phyloP scores from a whole-genome alignment of 768 basidiomycete species.

The Candolleomyces eurysporus region DNA sequence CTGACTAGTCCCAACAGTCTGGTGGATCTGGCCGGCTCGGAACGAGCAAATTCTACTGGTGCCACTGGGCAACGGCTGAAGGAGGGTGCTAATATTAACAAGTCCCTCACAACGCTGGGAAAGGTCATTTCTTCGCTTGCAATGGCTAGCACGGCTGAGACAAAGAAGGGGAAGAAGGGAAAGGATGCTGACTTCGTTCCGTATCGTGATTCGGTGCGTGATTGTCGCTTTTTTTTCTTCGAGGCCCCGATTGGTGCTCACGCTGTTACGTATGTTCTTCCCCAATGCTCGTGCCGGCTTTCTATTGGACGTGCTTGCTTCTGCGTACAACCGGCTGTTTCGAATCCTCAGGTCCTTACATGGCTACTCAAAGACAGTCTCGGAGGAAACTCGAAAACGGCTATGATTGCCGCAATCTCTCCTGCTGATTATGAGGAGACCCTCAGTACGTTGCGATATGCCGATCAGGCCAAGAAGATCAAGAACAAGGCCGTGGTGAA shows the following conservation, averaged over 20 bases:
- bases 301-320: slow-evolving; percentile 11
- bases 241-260: neutral
- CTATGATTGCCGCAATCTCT: slow-evolving; percentile 98
- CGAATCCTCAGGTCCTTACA: slow-evolving; percentile 73
- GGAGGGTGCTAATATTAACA: slow-evolving; percentile 99
- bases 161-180: slow-evolving; percentile 87
- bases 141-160: slow-evolving; percentile 57
- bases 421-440: slow-evolving; percentile 99
- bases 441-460: slow-evolving; percentile 93
- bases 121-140: slow-evolving; percentile 96
- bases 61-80: slow-evolving; percentile 95
- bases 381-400: slow-evolving; percentile 96
- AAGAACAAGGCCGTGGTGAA: slow-evolving; percentile 99
- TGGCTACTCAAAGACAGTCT: slow-evolving; percentile 98
- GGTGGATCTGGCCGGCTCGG: slow-evolving; percentile 95
- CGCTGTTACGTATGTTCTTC: neutral
- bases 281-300: slow-evolving; percentile 6
- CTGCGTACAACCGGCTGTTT: slow-evolving; percentile 1
- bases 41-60: slow-evolving; percentile 96
- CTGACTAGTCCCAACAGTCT: slow-evolving; percentile 44
- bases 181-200: slow-evolving; percentile 92
- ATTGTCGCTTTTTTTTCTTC: slow-evolving; percentile 10
- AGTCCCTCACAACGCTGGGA: slow-evolving; percentile 94
- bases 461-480: slow-evolving; percentile 99
- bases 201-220: slow-evolving; percentile 90